Percentiles rank a stretch among this genome's conserved stretches.
Evolutionary conservation across 345 rosid genomes (phyloP).

Genomic region (Punica granatum): DNA sequence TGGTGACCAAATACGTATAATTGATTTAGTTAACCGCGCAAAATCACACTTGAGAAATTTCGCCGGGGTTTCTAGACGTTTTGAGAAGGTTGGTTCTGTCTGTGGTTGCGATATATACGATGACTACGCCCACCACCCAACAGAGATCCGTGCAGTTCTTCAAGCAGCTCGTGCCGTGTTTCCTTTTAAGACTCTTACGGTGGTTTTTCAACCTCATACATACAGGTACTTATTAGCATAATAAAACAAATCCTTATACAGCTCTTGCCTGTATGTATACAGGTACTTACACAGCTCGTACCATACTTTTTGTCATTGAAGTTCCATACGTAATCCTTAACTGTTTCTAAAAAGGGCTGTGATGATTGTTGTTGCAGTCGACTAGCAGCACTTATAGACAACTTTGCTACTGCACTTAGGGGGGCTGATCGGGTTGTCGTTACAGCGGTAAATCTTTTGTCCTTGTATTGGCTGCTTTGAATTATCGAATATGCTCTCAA

Average conservation of each 20-base stretch:
- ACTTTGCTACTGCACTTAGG: constrained; percentile 1
- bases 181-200: constrained; percentile 16
- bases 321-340: background rate
- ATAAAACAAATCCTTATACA: too few relatives aligned
- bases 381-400: background rate
- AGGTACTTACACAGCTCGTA: too few relatives aligned
- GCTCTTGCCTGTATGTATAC: too few relatives aligned
- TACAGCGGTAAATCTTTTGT: background rate
- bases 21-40: constrained; percentile 12
- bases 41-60: constrained; percentile 17
- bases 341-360: background rate
- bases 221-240: background rate
- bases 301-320: background rate
- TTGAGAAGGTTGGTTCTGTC: constrained; percentile 22
- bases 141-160: constrained; percentile 25
- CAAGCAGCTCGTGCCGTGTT: constrained; percentile 25
- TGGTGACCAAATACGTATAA: constrained; percentile 9
- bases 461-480: background rate
- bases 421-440: background rate
- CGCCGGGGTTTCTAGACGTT: constrained; percentile 23
- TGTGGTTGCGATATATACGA: constrained; percentile 22
- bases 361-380: background rate
- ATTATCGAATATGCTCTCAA: background rate
- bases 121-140: constrained; percentile 35
- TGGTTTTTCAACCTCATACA: background rate